phyloP scores from a whole-genome alignment of 441 rosid genomes.

The Kokia cookei region DNA sequence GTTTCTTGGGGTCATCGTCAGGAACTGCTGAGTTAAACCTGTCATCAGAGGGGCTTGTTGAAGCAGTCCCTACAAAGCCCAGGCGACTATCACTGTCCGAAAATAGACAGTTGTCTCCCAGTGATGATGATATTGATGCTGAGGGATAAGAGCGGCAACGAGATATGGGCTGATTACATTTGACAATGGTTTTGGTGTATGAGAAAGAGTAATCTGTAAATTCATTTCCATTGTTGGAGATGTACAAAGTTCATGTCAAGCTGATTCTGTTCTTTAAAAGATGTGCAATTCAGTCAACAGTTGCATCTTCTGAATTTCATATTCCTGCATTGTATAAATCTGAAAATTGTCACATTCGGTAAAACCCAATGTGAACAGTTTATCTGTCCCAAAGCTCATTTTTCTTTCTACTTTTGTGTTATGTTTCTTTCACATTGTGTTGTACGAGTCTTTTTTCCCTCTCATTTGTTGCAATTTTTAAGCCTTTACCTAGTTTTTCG shows the following conservation, averaged over 20 bases:
- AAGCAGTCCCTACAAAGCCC: slow-evolving; percentile 49
- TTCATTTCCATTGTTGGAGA: slow-evolving; percentile 51
- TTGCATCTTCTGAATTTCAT: slow-evolving; percentile 33
- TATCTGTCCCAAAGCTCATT: slow-evolving; percentile 18
- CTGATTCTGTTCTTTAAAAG: slow-evolving; percentile 32
- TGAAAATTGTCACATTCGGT: slow-evolving; percentile 44
- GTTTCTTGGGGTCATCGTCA: slow-evolving; percentile 49
- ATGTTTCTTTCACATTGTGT: not conserved
- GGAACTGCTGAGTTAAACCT: slow-evolving; percentile 42
- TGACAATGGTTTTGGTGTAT: slow-evolving; percentile 19
- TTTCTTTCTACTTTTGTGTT: not conserved
- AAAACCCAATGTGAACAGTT: slow-evolving; percentile 46
- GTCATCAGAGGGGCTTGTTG: slow-evolving; percentile 67
- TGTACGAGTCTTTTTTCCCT: not conserved
- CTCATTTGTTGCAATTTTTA: not conserved
- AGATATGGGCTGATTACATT: slow-evolving; percentile 15
- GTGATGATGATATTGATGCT: slow-evolving; percentile 63
- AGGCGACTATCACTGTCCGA: slow-evolving; percentile 69
- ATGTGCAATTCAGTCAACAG: slow-evolving; percentile 40
- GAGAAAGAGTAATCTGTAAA: slow-evolving; percentile 54
- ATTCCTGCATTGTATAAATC: slow-evolving; percentile 48
- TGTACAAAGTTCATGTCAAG: slow-evolving; percentile 50
- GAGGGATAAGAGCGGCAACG: slow-evolving; percentile 37
- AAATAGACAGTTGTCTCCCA: slow-evolving; percentile 67
- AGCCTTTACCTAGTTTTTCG: not conserved